Evolutionary conservation across 1,284 basidiomycete genomes (phyloP).

Genomic region (Vanrija pseudolonga): DNA sequence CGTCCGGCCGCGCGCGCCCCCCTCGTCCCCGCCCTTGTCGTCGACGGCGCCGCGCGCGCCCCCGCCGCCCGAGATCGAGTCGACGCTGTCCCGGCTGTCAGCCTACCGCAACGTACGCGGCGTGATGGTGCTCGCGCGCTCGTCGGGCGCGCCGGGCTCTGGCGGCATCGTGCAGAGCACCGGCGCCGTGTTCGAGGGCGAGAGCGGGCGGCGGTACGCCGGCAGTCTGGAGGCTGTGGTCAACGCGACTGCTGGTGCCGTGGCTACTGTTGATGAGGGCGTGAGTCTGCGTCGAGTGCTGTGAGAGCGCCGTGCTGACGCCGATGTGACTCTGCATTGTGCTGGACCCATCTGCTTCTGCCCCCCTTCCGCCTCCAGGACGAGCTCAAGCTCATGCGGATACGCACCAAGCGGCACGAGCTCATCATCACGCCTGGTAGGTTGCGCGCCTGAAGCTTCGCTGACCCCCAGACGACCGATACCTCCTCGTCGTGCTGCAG

Average conservation of each 20-base stretch:
- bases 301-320: background rate
- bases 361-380: slow-evolving; percentile 56
- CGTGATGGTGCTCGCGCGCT: slow-evolving; percentile 69
- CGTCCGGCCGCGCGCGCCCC: background rate
- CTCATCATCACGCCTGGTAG: slow-evolving; percentile 88
- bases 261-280: slow-evolving; percentile 52
- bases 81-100: slow-evolving; percentile 69
- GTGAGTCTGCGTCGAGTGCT: slow-evolving; percentile 16
- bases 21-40: background rate
- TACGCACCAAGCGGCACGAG: slow-evolving; percentile 85
- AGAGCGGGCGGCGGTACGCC: slow-evolving; percentile 75
- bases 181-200: slow-evolving; percentile 81
- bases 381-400: slow-evolving; percentile 79
- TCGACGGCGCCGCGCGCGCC: slow-evolving; percentile 1
- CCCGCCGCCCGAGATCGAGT: slow-evolving; percentile 69
- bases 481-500: slow-evolving; percentile 77
- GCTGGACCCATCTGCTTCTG: background rate
- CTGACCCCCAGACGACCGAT: slow-evolving; percentile 62
- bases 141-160: slow-evolving; percentile 41
- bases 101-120: slow-evolving; percentile 80
- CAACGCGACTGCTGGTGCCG: slow-evolving; percentile 66
- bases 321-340: background rate
- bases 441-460: slow-evolving; percentile 38
- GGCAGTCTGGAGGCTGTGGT: slow-evolving; percentile 72
- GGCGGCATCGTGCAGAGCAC: slow-evolving; percentile 71